phyloP scores from a whole-genome alignment of 495 filamentous ascomycete genomes.

The Terfezia claveryi region DNA sequence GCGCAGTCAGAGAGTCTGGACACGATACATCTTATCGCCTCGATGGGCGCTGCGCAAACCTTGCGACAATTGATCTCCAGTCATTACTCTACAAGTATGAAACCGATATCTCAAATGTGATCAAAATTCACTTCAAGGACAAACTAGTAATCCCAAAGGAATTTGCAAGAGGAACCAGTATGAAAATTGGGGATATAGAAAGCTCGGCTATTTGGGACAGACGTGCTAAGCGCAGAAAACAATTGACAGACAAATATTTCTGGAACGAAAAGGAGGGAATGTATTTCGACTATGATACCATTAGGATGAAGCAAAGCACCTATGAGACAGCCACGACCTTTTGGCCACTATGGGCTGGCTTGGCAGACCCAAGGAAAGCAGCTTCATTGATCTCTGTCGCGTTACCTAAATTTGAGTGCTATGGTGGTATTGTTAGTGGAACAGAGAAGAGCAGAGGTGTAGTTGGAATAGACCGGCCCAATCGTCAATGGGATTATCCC shows the following conservation, averaged over 20 bases:
- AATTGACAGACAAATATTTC: conserved; percentile 63
- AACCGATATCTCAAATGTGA: conserved; percentile 63
- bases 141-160: conserved; percentile 53
- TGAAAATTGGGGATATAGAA: conserved; percentile 39
- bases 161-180: conserved; percentile 33
- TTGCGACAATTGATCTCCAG: conserved; percentile 88
- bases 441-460: conserved; percentile 67
- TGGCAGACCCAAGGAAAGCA: conserved; percentile 59
- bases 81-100: conserved; percentile 91
- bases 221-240: conserved; percentile 54
- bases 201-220: conserved; percentile 75
- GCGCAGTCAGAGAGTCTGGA: conserved; percentile 86
- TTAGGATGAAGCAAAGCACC: conserved; percentile 45
- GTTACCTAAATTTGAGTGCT: conserved; percentile 64
- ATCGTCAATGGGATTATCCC: conserved; percentile 94
- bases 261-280: conserved; percentile 83
- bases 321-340: conserved; percentile 84
- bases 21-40: conserved; percentile 90
- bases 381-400: conserved; percentile 48
- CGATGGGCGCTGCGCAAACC: conserved; percentile 63
- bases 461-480: conserved; percentile 61
- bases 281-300: conserved; percentile 91
- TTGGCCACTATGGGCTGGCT: conserved; percentile 91
- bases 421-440: conserved; percentile 72
- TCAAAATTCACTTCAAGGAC: conserved; percentile 63